Percentiles rank a stretch among this genome's conserved stretches.
phyloP scores from a whole-genome alignment of 768 basidiomycete genomes.

The Tubosaeta sp. region DNA sequence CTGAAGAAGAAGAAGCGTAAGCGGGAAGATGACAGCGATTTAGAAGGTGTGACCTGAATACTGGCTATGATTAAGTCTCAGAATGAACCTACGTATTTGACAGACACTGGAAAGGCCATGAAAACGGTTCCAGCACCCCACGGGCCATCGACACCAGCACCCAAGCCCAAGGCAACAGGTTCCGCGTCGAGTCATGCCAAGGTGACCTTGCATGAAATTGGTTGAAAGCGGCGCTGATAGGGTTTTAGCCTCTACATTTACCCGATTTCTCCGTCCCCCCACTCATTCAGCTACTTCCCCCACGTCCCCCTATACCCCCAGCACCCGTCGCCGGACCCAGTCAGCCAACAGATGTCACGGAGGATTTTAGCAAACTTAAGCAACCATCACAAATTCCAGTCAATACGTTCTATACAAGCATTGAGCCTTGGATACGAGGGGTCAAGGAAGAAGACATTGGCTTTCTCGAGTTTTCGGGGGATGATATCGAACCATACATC shows the following conservation, averaged over 20 bases:
- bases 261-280: constrained; percentile 63
- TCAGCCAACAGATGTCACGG: constrained; percentile 74
- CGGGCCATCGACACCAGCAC: constrained; percentile 34
- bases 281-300: constrained; percentile 45
- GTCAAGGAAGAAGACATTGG: constrained; percentile 96
- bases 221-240: constrained; percentile 10
- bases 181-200: constrained; percentile 46
- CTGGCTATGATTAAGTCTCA: neutral
- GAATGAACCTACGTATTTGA: constrained; percentile 7
- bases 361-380: constrained; percentile 87
- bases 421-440: constrained; percentile 86
- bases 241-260: constrained; percentile 31
- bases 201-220: constrained; percentile 31
- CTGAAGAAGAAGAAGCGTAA: constrained; percentile 87
- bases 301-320: constrained; percentile 59
- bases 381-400: constrained; percentile 65
- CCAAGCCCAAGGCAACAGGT: constrained; percentile 55
- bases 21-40: constrained; percentile 72
- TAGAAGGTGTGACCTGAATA: constrained; percentile 48
- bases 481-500: constrained; percentile 83
- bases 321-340: constrained; percentile 77
- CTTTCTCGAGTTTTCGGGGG: constrained; percentile 85
- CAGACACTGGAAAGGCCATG: constrained; percentile 50
- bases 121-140: constrained; percentile 57
- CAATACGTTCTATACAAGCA: constrained; percentile 78